A percentile compares a stretch with the other conserved stretches of the same genome.
Evolutionary conservation across 352 stramenopile genomes (phyloP).

Genomic region (Phytophthora litchii): DNA sequence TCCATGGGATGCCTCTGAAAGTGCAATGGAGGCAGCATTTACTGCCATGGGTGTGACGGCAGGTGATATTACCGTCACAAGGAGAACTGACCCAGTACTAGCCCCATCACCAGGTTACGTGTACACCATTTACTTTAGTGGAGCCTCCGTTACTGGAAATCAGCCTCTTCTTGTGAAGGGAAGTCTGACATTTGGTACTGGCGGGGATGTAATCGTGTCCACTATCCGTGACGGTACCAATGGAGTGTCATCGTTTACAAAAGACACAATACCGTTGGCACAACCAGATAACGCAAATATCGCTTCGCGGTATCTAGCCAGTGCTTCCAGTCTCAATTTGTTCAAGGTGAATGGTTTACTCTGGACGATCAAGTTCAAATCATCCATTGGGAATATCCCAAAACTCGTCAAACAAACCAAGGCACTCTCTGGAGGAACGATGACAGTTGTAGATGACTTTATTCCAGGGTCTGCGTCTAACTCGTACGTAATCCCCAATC

Average conservation of each 20-base stretch:
- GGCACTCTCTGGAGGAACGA: conserved; percentile 19
- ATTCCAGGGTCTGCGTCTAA: conserved; percentile 52
- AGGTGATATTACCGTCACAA: conserved; percentile 59
- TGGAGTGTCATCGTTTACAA: conserved; percentile 34
- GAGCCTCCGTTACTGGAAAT: conserved; percentile 44
- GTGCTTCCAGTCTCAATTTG: conserved; percentile 49
- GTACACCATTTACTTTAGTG: conserved; percentile 80
- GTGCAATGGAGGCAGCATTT: conserved; percentile 28
- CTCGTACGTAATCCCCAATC: conserved; percentile 51
- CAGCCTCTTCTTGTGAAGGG: conserved; percentile 23
- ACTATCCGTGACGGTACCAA: conserved; percentile 42
- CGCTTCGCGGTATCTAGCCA: conserved; percentile 39
- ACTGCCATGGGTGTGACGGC: conserved; percentile 8
- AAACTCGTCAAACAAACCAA: conserved; percentile 41
- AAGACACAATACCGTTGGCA: conserved; percentile 61
- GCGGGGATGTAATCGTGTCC: conserved; percentile 39
- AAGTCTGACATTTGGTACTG: conserved; percentile 36
- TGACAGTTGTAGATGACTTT: conserved; percentile 52
- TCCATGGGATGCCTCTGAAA: conserved; percentile 63
- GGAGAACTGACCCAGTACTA: conserved; percentile 37
- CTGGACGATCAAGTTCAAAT: conserved; percentile 85
- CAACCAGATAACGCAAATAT: conserved; percentile 22
- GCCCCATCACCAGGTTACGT: conserved; percentile 58
- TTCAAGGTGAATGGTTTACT: conserved; percentile 81
- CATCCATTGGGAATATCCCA: conserved; percentile 68